These are phyloP conservation scores for Penicillium cinerascens DNA, from an alignment of 495 filamentous ascomycete species.

Conservation along the genomic window DNA sequence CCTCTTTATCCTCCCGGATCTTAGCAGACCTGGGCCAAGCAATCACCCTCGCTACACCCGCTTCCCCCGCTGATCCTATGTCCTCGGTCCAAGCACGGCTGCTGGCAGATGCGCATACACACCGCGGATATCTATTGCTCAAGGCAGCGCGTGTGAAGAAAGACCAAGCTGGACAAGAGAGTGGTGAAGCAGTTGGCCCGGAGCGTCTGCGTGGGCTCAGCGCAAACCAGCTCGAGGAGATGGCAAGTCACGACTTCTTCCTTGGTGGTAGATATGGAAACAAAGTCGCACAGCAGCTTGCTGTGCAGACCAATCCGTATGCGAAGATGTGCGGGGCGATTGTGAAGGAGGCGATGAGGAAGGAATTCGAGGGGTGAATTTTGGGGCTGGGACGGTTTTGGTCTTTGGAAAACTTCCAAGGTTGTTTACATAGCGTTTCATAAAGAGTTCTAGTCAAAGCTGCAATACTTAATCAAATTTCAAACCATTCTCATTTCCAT, in stretches of 20 bases:
- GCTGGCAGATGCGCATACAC: slow-evolving; percentile 69
- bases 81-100: slow-evolving; percentile 59
- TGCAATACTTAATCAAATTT: no score
- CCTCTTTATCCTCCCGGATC: slow-evolving; percentile 30
- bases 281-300: slow-evolving; percentile 69
- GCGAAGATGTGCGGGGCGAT: slow-evolving; percentile 87
- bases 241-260: slow-evolving; percentile 70
- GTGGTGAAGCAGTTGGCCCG: slow-evolving; percentile 12
- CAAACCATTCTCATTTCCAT: background rate
- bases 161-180: background rate
- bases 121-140: slow-evolving; percentile 69
- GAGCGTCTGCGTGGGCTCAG: slow-evolving; percentile 40
- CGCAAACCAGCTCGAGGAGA: slow-evolving; percentile 61
- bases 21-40: slow-evolving; percentile 62
- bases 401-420: background rate
- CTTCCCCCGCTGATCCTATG: slow-evolving; percentile 45
- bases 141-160: slow-evolving; percentile 53
- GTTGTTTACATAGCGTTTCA: background rate
- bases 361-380: slow-evolving; percentile 50
- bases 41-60: slow-evolving; percentile 62
- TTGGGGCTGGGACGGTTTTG: no score
- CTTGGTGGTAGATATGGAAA: slow-evolving; percentile 75
- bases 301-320: slow-evolving; percentile 79
- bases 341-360: slow-evolving; percentile 79
- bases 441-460: no score